phyloP scores from a whole-genome alignment of 495 filamentous ascomycete species.

The Penicillium simplicissimum region DNA sequence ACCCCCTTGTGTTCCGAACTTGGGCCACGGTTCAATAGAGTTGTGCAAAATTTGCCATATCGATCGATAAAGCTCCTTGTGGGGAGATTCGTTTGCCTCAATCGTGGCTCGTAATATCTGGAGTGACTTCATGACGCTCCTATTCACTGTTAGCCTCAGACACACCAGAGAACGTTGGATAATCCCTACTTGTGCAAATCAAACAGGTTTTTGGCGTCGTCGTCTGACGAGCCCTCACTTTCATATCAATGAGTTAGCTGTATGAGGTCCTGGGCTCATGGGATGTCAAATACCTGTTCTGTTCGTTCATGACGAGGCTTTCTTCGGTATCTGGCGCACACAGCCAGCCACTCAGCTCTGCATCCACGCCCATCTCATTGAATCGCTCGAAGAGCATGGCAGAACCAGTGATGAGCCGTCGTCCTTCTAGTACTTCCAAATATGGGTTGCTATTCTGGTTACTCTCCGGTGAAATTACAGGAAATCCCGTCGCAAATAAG shows the following conservation, averaged over 20 bases:
- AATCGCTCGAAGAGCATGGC: constrained; percentile 38
- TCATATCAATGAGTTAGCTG: constrained; percentile 3
- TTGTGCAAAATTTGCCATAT: constrained; percentile 36
- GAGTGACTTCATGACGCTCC: constrained; percentile 30
- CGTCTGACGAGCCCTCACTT: constrained; percentile 7
- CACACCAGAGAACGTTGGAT: neutral
- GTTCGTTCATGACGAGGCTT: constrained; percentile 19
- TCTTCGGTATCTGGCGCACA: constrained; percentile 18
- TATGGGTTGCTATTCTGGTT: constrained; percentile 30
- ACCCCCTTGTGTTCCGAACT: constrained; percentile 34
- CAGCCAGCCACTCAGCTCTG: constrained; percentile 34
- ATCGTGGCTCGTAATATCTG: constrained; percentile 21
- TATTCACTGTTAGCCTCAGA: neutral
- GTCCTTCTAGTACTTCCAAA: constrained; percentile 34
- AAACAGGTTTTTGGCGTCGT: constrained; percentile 14
- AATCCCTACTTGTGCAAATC: constrained; percentile 23
- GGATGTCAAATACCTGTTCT: constrained; percentile 13
- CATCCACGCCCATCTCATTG: constrained; percentile 22
- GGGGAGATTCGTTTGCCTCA: constrained; percentile 14
- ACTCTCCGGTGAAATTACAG: constrained; percentile 34
- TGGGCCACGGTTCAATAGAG: constrained; percentile 37
- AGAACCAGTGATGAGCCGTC: constrained; percentile 37
- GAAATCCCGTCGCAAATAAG: constrained; percentile 38
- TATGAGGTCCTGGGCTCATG: too few relatives aligned
- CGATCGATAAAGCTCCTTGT: constrained; percentile 21